Evolutionary conservation across 208 protist genomes (phyloP).

Genomic region (Porcisia hertigi): DNA sequence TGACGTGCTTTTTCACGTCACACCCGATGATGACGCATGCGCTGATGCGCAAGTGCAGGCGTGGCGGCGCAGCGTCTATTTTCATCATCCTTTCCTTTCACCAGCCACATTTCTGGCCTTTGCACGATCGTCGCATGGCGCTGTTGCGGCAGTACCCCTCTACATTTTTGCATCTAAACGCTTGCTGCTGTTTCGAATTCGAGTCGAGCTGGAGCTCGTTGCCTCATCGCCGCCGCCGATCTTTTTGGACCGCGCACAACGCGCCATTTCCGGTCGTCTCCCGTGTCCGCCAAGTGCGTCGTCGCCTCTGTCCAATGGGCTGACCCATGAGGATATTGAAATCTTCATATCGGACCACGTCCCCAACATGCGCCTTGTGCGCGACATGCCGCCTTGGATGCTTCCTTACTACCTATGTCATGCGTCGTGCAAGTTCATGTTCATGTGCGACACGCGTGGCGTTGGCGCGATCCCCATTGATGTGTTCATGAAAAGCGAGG

Average conservation of each 20-base stretch:
- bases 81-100: constrained; percentile 87
- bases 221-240: constrained; percentile 50
- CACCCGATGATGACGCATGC: constrained; percentile 43
- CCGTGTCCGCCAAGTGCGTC: constrained; percentile 67
- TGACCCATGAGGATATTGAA: constrained; percentile 87
- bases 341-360: constrained; percentile 71
- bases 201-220: constrained; percentile 76
- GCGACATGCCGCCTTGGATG: constrained; percentile 88
- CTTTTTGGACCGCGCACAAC: constrained; percentile 20
- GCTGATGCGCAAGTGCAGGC: constrained; percentile 34
- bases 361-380: constrained; percentile 77
- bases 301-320: constrained; percentile 76
- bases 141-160: constrained; percentile 72
- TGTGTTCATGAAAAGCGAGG: constrained; percentile 81
- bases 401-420: constrained; percentile 90
- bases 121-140: constrained; percentile 44
- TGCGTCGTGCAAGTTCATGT: constrained; percentile 92
- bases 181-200: constrained; percentile 77
- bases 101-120: constrained; percentile 85
- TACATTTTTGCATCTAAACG: constrained; percentile 88
- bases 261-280: constrained; percentile 20
- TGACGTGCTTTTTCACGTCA: constrained; percentile 68
- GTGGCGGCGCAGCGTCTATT: constrained; percentile 62
- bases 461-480: constrained; percentile 82
- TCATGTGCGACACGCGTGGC: constrained; percentile 88